phyloP scores from a whole-genome alignment of 192 early-diverging fungal species.

The Linnemannia schmuckeri region DNA sequence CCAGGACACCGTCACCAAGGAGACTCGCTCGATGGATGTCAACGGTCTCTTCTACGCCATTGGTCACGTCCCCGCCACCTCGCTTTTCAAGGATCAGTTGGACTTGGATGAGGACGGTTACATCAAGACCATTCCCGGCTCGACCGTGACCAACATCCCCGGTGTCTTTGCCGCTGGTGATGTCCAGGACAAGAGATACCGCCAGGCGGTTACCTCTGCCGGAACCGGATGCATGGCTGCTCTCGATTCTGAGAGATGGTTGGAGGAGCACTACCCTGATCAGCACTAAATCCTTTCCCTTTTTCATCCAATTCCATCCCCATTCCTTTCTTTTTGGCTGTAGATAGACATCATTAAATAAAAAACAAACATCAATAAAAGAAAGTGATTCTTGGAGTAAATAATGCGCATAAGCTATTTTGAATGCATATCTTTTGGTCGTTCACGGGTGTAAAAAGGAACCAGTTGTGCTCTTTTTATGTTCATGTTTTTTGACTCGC shows the following conservation, averaged over 20 bases:
- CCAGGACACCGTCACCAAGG: conserved; percentile 82
- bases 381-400: neutral
- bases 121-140: conserved; percentile 83
- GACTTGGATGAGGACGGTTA: conserved; percentile 91
- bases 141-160: conserved; percentile 85
- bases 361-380: neutral
- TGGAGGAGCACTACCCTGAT: conserved; percentile 77
- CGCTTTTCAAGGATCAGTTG: conserved; percentile 81
- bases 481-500: neutral
- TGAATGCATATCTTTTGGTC: neutral
- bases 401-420: neutral
- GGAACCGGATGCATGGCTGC: conserved; percentile 99
- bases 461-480: neutral
- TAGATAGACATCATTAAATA: conserved; percentile 28
- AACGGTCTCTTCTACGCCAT: conserved; percentile 99
- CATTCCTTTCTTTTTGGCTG: neutral
- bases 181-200: conserved; percentile 96
- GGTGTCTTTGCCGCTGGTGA: conserved; percentile 99
- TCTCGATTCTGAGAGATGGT: conserved; percentile 95
- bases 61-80: conserved; percentile 93
- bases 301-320: neutral
- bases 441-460: no score
- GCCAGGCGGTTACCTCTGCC: conserved; percentile 97
- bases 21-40: conserved; percentile 74
- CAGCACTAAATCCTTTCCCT: conserved; percentile 34